Conservation (phyloP, 805 yeast genomes). For the Suhomyces tanzawaensis region DNA sequence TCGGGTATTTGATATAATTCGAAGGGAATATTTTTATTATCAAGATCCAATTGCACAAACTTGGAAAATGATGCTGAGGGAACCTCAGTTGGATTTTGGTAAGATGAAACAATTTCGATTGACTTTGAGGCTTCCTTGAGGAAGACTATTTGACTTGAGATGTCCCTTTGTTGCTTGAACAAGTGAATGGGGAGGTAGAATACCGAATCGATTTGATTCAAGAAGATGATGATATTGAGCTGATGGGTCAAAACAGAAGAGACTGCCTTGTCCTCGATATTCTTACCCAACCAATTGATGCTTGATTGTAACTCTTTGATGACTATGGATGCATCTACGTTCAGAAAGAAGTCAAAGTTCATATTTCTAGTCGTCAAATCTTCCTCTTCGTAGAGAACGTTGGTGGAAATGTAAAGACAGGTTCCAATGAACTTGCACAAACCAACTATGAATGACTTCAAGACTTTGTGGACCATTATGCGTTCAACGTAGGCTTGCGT, state of each 20-base stretch:
- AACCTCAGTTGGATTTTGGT: not conserved
- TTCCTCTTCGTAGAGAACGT: constrained; percentile 72
- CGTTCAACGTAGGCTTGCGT: constrained; percentile 15
- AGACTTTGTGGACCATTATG: constrained; percentile 46
- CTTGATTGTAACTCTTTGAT: constrained; percentile 31
- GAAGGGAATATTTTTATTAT: constrained; percentile 39
- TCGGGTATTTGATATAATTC: constrained; percentile 23
- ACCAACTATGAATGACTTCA: constrained; percentile 52
- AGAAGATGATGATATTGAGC: constrained; percentile 24
- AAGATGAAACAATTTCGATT: constrained; percentile 4
- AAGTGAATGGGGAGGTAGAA: constrained; percentile 14
- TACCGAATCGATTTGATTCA: constrained; percentile 26
- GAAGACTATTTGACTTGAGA: constrained; percentile 9
- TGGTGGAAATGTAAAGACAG: constrained; percentile 46
- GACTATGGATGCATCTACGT: constrained; percentile 21
- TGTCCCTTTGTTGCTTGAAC: constrained; percentile 6
- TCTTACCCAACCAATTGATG: constrained; percentile 26
- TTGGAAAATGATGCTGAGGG: constrained; percentile 29
- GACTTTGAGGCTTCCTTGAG: constrained; percentile 16
- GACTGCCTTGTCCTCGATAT: constrained; percentile 13
- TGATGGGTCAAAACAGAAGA: constrained; percentile 16
- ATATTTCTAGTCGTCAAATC: constrained; percentile 65
- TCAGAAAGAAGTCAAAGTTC: constrained; percentile 42
- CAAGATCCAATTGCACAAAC: constrained; percentile 34
- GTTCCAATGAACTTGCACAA: constrained; percentile 53